These are phyloP conservation scores for Wakefieldia striispora DNA, from an alignment of 768 basidiomycete genomes.

Conservation along the genomic window DNA sequence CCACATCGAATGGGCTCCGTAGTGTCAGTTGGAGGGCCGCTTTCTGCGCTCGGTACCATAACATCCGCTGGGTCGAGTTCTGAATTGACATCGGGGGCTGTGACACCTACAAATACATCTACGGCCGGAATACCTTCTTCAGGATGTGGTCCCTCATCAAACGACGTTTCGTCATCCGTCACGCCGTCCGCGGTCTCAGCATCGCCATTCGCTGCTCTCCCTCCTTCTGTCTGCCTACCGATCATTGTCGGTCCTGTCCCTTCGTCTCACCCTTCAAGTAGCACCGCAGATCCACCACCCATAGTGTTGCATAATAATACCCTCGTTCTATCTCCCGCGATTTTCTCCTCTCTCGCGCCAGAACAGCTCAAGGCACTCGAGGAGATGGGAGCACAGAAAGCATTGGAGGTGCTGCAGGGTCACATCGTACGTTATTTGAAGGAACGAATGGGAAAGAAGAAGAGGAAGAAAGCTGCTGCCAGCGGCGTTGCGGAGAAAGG, in stretches of 20 bases:
- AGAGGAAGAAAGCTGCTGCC: constrained; percentile 38
- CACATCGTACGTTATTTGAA: constrained; percentile 86
- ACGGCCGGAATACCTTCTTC: constrained; percentile 7
- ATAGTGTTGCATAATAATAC: constrained; percentile 85
- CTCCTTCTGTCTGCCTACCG: constrained; percentile 59
- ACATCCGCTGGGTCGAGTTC: constrained; percentile 2
- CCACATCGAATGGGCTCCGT: constrained; percentile 2
- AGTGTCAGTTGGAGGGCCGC: background rate
- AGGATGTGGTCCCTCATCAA: constrained; percentile 7
- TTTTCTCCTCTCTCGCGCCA: constrained; percentile 75
- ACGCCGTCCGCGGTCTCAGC: constrained; percentile 1
- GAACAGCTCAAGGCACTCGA: constrained; percentile 76
- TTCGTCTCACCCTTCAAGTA: constrained; percentile 50
- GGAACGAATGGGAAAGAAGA: constrained; percentile 51
- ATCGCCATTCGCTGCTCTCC: constrained; percentile 31
- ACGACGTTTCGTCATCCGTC: constrained; percentile 14
- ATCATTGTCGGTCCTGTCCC: constrained; percentile 76
- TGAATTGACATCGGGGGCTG: constrained; percentile 4
- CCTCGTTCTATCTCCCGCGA: constrained; percentile 79
- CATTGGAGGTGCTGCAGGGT: constrained; percentile 75
- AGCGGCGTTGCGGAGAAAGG: constrained; percentile 39
- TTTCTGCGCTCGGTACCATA: background rate
- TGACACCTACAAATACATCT: constrained; percentile 18
- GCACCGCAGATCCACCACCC: constrained; percentile 47
- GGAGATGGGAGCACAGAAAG: constrained; percentile 77